Percentiles rank a stretch among this genome's conserved stretches.
Evolutionary conservation across 176 grass and related monocot species (phyloP).

Genomic region (Rhynchospora breviuscula): DNA sequence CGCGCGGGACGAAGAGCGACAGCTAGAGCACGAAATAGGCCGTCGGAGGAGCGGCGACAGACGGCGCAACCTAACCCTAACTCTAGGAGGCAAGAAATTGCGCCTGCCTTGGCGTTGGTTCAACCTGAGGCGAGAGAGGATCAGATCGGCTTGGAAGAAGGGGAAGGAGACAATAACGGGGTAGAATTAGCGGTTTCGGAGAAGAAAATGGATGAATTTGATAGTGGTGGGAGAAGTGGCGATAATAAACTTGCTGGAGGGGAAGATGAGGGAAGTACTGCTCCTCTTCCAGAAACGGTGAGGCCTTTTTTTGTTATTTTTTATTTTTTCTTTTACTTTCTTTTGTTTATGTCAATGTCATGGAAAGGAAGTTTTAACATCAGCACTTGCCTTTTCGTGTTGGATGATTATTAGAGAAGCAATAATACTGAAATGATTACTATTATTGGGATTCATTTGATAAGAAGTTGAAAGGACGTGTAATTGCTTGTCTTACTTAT

Average conservation of each 20-base stretch:
- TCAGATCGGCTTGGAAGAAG: slow-evolving; percentile 41
- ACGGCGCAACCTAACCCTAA: slow-evolving; percentile 50
- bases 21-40: not conserved
- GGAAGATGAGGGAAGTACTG: slow-evolving; percentile 55
- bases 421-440: not conserved
- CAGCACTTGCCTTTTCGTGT: not conserved
- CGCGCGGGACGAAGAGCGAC: slow-evolving; percentile 26
- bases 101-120: slow-evolving; percentile 36
- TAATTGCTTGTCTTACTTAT: not conserved
- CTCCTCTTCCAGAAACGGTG: slow-evolving; percentile 76
- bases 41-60: not conserved
- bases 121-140: slow-evolving; percentile 32
- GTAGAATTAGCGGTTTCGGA: slow-evolving; percentile 22
- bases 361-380: not conserved
- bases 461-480: not conserved
- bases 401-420: not conserved
- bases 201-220: slow-evolving; percentile 54
- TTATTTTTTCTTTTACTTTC: not conserved
- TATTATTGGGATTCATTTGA: not conserved
- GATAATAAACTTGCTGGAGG: slow-evolving; percentile 40
- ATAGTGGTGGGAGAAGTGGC: slow-evolving; percentile 50
- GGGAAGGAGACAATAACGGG: slow-evolving; percentile 21
- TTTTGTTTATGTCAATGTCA: not conserved
- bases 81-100: slow-evolving; percentile 40
- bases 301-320: slow-evolving; percentile 25